Evolutionary conservation across 1,284 basidiomycete genomes (phyloP).

Genomic region (Stereum hirsutum): DNA sequence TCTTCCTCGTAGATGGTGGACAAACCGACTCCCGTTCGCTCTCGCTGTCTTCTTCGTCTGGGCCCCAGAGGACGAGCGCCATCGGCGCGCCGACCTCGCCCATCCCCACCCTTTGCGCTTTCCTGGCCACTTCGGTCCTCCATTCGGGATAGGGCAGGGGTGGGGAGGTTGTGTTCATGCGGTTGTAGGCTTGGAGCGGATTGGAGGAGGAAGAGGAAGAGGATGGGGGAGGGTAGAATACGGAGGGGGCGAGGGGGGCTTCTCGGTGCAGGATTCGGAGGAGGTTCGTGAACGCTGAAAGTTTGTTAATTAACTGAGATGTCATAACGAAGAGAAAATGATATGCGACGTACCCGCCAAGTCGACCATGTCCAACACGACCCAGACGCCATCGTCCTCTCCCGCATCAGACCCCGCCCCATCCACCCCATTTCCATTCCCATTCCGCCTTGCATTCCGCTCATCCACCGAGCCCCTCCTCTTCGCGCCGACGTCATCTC

Average conservation of each 20-base stretch:
- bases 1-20: background rate
- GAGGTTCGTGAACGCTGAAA: slow-evolving; percentile 41
- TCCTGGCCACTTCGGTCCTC: slow-evolving; percentile 36
- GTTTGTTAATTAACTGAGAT: background rate
- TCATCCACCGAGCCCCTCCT: slow-evolving; percentile 12
- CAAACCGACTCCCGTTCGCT: slow-evolving; percentile 12
- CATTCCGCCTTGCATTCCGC: slow-evolving; percentile 9
- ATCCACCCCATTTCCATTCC: slow-evolving; percentile 3
- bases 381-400: slow-evolving; percentile 34
- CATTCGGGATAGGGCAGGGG: slow-evolving; percentile 52
- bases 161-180: too few species aligned
- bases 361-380: slow-evolving; percentile 48
- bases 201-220: too few species aligned
- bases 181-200: too few species aligned
- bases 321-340: background rate
- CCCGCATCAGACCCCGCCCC: slow-evolving; percentile 6
- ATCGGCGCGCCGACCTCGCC: slow-evolving; percentile 43
- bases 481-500: slow-evolving; percentile 6
- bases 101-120: slow-evolving; percentile 45
- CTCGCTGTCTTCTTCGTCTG: too few species aligned
- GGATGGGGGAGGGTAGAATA: slow-evolving; percentile 2
- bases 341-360: slow-evolving; percentile 34
- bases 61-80: slow-evolving; percentile 33
- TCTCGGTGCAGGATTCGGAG: slow-evolving; percentile 54
- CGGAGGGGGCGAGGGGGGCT: too few species aligned